These are phyloP conservation scores for Solanum peruvianum DNA, from an alignment of 257 asterid species.

Conservation along the genomic window DNA sequence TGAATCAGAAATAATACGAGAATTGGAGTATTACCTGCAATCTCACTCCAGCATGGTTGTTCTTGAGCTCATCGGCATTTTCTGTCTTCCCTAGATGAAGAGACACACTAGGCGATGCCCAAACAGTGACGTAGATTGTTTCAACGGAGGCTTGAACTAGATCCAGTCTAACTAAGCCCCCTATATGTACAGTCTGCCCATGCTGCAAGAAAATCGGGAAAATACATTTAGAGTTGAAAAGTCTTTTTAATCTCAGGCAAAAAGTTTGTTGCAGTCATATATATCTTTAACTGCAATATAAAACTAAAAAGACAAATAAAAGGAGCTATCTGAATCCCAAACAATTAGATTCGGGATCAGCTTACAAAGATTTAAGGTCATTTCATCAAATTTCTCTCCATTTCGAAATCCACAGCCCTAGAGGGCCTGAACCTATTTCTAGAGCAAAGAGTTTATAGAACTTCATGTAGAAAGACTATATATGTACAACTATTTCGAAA, in stretches of 20 bases:
- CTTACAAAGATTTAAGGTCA: not conserved
- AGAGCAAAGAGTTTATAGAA: not conserved
- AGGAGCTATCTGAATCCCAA: not conserved
- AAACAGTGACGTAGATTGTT: slow-evolving; percentile 72
- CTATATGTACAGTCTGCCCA: slow-evolving; percentile 79
- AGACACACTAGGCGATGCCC: slow-evolving; percentile 70
- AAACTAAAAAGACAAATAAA: not conserved
- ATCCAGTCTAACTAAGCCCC: slow-evolving; percentile 72
- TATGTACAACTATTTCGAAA: not conserved
- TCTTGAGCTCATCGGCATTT: slow-evolving; percentile 70
- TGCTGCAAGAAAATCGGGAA: slow-evolving; percentile 38
- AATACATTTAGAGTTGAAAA: not conserved
- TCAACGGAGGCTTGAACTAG: slow-evolving; percentile 64
- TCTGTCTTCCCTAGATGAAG: slow-evolving; percentile 84
- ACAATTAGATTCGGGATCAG: not conserved
- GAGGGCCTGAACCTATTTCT: not conserved
- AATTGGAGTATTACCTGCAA: slow-evolving; percentile 55
- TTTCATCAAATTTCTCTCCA: not conserved
- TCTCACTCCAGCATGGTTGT: slow-evolving; percentile 71
- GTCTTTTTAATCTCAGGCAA: not conserved
- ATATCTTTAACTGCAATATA: not conserved
- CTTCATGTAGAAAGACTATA: not conserved
- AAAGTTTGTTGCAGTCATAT: not conserved
- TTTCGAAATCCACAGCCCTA: not conserved
- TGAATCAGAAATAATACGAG: not conserved